Base-by-base conservation (phyloP, 495 filamentous ascomycete genomes). In the Physcia stellaris region DNA sequence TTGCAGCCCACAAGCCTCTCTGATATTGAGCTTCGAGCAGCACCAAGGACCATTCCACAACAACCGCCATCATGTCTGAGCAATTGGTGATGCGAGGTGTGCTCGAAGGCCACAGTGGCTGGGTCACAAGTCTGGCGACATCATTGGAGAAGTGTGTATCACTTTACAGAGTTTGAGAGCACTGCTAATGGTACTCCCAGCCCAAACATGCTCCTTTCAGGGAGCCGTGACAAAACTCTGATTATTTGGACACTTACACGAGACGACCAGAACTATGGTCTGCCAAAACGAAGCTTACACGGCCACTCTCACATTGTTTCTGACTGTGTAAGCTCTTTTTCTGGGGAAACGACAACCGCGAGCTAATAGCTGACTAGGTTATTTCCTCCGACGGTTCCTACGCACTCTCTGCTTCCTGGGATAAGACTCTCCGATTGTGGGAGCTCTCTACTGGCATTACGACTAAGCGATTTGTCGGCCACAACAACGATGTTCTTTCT, bases 211-310 rank as follows among this genome's bases (percentile, higher is more conserved):
- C 86, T 99, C 58, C 81, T 99, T 49, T 99, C 90, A 43, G 86
- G 75, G 54, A 83, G 75, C 65, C 85, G 90, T 64, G 90, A 99
- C 77, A 94, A 96, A 78, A 84, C 83, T 53, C 71, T 99, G 60
- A 99, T 99, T 71, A 88, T 99, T 77, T 99, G 90, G 90, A 93
- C 94, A 80, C 79, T 99, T 52, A 96, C 90, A 65, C 88, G 90
- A 65, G 90, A 99, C 64, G 90, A 96, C 67, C 76, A 80, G 62
- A 75, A 79, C 55, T 96, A 94, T 71, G 90, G 90, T 53, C 93
- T 94, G 77, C 90, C 90, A 58, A 96, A 96, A 77, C 82, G 90
- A 65, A 85, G 80, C 57, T 85, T 99, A 43, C 80, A 94, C 70
- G 90, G 90, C 59, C 90, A 99, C 76, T 93, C 85, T 50, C 90